phyloP scores from a whole-genome alignment of 2,329 filamentous ascomycete species.

The Penicillium oxalicum region DNA sequence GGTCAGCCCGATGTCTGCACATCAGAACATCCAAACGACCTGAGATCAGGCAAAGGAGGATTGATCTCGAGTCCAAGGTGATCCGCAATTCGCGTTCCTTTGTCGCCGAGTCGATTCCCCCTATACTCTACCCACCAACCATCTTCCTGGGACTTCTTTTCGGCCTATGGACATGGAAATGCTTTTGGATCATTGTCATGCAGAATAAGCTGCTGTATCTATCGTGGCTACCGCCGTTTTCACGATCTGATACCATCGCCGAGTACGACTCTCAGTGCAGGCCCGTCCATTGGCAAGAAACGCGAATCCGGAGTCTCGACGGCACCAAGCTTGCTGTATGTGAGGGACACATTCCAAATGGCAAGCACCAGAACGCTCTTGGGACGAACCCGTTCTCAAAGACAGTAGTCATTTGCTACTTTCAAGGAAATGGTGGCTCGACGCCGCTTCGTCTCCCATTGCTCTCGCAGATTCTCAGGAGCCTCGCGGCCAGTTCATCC shows the following conservation, averaged over 20 bases:
- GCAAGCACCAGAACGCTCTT: constrained; percentile 29
- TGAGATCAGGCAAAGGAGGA: background rate
- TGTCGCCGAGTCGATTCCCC: constrained; percentile 30
- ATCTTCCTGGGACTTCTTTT: constrained; percentile 62
- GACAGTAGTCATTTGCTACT: constrained; percentile 27
- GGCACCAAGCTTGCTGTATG: constrained; percentile 53
- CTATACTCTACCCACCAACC: constrained; percentile 57
- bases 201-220: constrained; percentile 82
- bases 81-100: constrained; percentile 9
- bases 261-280: constrained; percentile 57
- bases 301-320: constrained; percentile 34
- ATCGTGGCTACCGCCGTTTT: constrained; percentile 66
- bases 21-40: constrained; percentile 1
- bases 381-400: constrained; percentile 12
- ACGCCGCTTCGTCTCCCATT: constrained; percentile 33
- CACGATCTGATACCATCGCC: constrained; percentile 59
- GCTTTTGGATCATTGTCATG: constrained; percentile 67
- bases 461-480: constrained; percentile 42
- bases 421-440: constrained; percentile 31
- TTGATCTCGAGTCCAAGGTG: background rate
- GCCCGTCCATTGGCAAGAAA: constrained; percentile 62
- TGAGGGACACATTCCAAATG: constrained; percentile 57
- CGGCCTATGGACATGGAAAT: constrained; percentile 59
- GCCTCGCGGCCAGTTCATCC: constrained; percentile 6
- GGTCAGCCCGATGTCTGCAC: background rate